Evolutionary conservation across 2,329 filamentous ascomycete species (phyloP), one percentile per base, ranked within the genome.

Genomic region (Fusarium sp.): DNA sequence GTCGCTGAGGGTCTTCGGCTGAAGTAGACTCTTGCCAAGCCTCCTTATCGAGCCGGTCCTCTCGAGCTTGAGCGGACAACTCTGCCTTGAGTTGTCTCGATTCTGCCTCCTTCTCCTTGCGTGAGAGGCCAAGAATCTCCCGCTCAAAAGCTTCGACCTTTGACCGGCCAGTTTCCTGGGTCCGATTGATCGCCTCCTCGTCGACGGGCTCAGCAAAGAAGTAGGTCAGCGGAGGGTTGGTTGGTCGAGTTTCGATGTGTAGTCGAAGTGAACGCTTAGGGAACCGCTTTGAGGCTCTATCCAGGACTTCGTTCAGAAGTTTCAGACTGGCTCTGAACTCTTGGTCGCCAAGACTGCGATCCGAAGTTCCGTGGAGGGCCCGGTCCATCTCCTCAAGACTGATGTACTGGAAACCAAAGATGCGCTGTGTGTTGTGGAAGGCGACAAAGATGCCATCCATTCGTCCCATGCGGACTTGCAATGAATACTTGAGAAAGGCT

Each of bases 361-460:
- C 87, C 0, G 81, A 78, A 60, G 94, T 92, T 24, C 94, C 95
- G 80, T 99, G 97, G n/a, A 99, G 83, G 1, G 94, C 89, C n/a
- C 87, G 80, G 80, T 99, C 96, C 93, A 99, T 95, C 79, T 99
- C 96, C 5, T 89, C 81, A 16, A 98, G 84, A 68, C 91, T 92
- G 69, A 99, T 89, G 80, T 99, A 99, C 82, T 99, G 96, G 82
- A 99, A 99, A 7, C 96, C 96, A 80, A 99, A 99, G 59, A 99
- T 97, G 64, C 95, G 93, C 82, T 95, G 89, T 3, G 95, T 94
- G 81, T 99, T 99, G 85, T 99, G 96, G 81, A 92, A 99, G 3
- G 96, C 96, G 24, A 98, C 93, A 79, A 98, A 99, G 59, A 98
- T 98, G 63, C 96, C 96, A 80, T 99, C 96, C 97, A 99, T 99